Conservation (phyloP, 257 asterid genomes). For the Forsythia viridissima region DNA sequence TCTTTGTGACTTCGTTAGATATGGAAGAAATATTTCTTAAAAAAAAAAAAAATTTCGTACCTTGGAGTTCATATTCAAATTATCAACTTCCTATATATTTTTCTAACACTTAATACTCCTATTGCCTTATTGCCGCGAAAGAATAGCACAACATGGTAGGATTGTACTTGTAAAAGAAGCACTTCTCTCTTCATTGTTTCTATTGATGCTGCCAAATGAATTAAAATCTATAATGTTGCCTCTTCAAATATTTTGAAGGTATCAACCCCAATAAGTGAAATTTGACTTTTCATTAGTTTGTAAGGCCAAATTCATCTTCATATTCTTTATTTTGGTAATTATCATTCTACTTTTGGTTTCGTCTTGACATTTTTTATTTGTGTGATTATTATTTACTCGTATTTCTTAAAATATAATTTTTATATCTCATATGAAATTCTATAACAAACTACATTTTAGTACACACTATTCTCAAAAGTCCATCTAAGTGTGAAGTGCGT, state of each 20-base stretch:
- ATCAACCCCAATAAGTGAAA: constrained; percentile 15
- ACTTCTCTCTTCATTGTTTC: constrained; percentile 1
- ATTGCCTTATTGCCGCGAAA: neutral
- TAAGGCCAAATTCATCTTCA: constrained; percentile 30
- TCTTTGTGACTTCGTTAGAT: too few relatives aligned
- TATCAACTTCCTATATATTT: too few relatives aligned
- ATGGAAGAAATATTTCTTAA: too few relatives aligned
- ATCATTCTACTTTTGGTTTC: neutral
- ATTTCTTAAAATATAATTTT: too few relatives aligned
- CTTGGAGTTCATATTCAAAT: too few relatives aligned
- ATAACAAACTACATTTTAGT: neutral
- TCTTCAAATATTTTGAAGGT: constrained; percentile 45
- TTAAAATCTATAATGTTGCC: constrained; percentile 26
- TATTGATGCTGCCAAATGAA: neutral
- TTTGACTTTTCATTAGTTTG: constrained; percentile 49
- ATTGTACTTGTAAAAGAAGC: neutral
- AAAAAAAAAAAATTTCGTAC: too few relatives aligned
- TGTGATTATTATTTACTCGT: neutral
- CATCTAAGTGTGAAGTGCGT: too few relatives aligned
- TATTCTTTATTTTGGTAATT: neutral
- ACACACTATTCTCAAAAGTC: too few relatives aligned
- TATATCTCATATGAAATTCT: too few relatives aligned
- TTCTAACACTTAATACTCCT: neutral
- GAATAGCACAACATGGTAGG: constrained; percentile 23
- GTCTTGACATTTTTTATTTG: too few relatives aligned